Evolutionary conservation across 495 filamentous ascomycete species (phyloP), one percentile per base, ranked within the genome.

Genomic region (Hypomontagnella submonticulosa): DNA sequence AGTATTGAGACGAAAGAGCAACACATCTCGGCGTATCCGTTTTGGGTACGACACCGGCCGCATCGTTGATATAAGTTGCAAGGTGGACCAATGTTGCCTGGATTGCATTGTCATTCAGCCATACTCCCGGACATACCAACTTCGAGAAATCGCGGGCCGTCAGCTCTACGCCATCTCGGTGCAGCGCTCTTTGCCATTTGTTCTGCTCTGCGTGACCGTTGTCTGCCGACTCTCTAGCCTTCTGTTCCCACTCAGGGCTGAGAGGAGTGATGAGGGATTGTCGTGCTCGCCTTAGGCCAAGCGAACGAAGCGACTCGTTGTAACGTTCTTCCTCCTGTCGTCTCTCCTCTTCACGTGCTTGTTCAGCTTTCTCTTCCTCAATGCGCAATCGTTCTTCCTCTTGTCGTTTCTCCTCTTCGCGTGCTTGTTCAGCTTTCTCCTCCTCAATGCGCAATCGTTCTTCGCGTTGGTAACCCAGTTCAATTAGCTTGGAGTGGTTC

Each of bases 101-200:
- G 67, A 96, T 88, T 15, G 91, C 83, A 51, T 93, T 89, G 73
- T 96, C 92, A 67, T 96, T 95, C 0, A 97, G 78, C 92, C 92
- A 97, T 0, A 76, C 78, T 7, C 72, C 68, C 1, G 73, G 55
- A 11, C 75, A 74, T 13, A 89, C 76, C 50, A 93, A 55, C 75
- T 83, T 77, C 18, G 74, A 75, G 34, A 96, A 88, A 65, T 94
- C 90, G 49, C 81, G 80, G 4, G 80, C 75, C 15, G 71, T 82
- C 7, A 96, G 73, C 1, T 81, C 74, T 4, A 84, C 82, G 4
- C 88, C 88, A 15, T 84, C 79, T 33, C 58, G 41, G 41, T 73
- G 71, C 2, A 47, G 52, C 38, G 37, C 43, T 11, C 42, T 60
- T 52, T 48, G 60, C 66, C 66, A 69, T 42, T 69, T 69, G 3